Percentiles rank a stretch among this genome's conserved stretches.
Conservation (phyloP, 805 yeast genomes). For the Zygosaccharomyces gambellarensis region DNA sequence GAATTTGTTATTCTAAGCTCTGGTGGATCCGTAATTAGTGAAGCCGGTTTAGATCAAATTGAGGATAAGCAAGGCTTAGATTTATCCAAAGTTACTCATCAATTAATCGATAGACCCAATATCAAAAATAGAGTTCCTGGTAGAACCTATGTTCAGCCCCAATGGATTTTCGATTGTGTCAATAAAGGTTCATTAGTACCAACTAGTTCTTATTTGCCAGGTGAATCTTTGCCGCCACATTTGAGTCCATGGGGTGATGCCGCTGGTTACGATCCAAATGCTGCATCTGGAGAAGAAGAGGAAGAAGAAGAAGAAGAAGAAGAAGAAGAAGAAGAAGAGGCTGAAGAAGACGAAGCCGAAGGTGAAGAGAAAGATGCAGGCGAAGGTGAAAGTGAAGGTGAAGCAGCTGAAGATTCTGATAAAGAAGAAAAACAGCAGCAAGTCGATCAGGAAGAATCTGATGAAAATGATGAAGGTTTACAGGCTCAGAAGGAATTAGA, state of each 20-base stretch:
- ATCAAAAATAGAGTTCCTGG: constrained; percentile 74
- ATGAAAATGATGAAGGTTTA: constrained; percentile 51
- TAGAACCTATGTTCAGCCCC: constrained; percentile 93
- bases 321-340: constrained; percentile 43
- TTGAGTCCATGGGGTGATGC: constrained; percentile 99
- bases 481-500: constrained; percentile 77
- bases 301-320: constrained; percentile 43
- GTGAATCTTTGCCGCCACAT: constrained; percentile 94
- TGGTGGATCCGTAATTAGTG: constrained; percentile 84
- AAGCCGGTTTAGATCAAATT: constrained; percentile 78
- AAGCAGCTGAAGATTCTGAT: constrained; percentile 41
- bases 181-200: constrained; percentile 72
- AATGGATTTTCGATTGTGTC: constrained; percentile 92
- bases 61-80: constrained; percentile 45
- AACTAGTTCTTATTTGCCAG: constrained; percentile 83
- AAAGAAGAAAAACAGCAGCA: constrained; percentile 27
- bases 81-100: constrained; percentile 77
- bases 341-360: constrained; percentile 42
- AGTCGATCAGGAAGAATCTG: constrained; percentile 47
- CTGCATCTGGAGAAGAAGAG: constrained; percentile 38
- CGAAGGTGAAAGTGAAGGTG: constrained; percentile 43
- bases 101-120: constrained; percentile 89
- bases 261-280: constrained; percentile 81
- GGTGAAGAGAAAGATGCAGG: neutral
- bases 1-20: constrained; percentile 82